phyloP scores from a whole-genome alignment of 805 yeast species.

The Monosporozyma solicola region DNA sequence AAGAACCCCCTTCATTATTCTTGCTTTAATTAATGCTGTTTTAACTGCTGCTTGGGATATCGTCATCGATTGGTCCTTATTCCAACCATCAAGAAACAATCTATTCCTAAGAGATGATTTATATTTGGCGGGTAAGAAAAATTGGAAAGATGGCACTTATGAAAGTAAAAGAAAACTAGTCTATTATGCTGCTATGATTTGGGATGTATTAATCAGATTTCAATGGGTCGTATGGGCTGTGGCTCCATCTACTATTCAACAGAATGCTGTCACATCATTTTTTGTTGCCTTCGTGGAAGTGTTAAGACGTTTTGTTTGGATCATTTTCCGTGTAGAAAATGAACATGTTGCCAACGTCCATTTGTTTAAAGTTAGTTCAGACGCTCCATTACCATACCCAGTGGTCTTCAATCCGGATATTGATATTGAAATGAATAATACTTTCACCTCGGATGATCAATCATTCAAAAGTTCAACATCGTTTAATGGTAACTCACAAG shows the following conservation, averaged over 20 bases:
- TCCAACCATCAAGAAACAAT: conserved; percentile 52
- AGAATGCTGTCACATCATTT: conserved; percentile 81
- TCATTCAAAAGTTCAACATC: background rate
- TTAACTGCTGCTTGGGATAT: conserved; percentile 79
- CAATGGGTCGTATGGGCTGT: conserved; percentile 89
- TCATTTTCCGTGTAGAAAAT: conserved; percentile 87
- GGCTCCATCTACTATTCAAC: conserved; percentile 68
- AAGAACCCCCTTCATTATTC: conserved; percentile 55
- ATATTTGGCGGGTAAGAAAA: conserved; percentile 41
- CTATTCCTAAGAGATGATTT: conserved; percentile 61
- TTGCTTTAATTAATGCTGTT: conserved; percentile 67
- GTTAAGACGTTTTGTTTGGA: conserved; percentile 79
- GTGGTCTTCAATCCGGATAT: conserved; percentile 1
- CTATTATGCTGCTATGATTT: conserved; percentile 66
- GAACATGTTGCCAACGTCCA: conserved; percentile 90
- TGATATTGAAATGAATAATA: background rate
- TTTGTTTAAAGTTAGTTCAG: conserved; percentile 78
- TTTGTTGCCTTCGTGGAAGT: conserved; percentile 76
- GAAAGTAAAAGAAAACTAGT: conserved; percentile 30
- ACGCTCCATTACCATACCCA: conserved; percentile 75
- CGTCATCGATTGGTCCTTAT: conserved; percentile 91
- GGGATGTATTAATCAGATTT: conserved; percentile 68
- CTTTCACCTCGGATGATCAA: background rate
- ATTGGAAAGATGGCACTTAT: conserved; percentile 29
- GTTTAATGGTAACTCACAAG: background rate